Conservation (phyloP, 1,284 basidiomycete species). For the Cystobasidium slooffiae region DNA sequence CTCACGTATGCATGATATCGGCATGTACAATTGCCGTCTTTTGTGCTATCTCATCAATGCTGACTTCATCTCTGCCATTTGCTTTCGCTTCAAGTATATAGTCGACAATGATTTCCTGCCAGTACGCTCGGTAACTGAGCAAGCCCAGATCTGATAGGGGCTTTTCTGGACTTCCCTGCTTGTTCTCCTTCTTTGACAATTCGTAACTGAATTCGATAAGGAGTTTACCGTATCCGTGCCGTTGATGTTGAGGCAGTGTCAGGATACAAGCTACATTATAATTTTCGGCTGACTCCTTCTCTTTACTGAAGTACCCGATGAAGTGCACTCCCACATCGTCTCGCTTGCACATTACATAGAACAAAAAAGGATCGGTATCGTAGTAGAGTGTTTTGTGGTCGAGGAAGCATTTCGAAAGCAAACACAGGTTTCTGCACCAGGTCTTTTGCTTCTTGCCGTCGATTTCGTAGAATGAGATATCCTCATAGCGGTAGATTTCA, state of each 20-base stretch:
- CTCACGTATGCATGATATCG: constrained; percentile 97
- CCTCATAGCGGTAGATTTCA: constrained; percentile 96
- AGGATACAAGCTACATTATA: constrained; percentile 99
- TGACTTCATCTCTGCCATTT: constrained; percentile 67
- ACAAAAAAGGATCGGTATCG: constrained; percentile 99
- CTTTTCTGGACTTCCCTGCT: constrained; percentile 96
- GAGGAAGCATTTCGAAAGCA: constrained; percentile 96
- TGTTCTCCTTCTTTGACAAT: constrained; percentile 92
- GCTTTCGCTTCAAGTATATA: constrained; percentile 65
- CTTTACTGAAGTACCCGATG: constrained; percentile 98
- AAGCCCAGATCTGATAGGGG: constrained; percentile 93
- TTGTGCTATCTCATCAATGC: constrained; percentile 96
- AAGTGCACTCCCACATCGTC: constrained; percentile 91
- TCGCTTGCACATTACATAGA: constrained; percentile 92
- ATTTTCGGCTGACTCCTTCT: constrained; percentile 96
- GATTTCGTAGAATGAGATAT: constrained; percentile 97
- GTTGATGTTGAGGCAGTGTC: constrained; percentile 95
- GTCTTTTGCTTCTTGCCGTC: constrained; percentile 94
- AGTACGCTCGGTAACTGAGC: constrained; percentile 92
- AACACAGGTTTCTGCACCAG: constrained; percentile 95
- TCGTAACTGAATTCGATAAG: constrained; percentile 99
- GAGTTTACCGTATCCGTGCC: constrained; percentile 91
- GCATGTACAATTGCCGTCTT: constrained; percentile 95
- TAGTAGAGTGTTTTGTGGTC: constrained; percentile 99
- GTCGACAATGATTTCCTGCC: constrained; percentile 96